A percentile compares a stretch with the other conserved stretches of the same genome.
phyloP scores from a whole-genome alignment of 306 rosid genomes.

The Rubus parviflorus region DNA sequence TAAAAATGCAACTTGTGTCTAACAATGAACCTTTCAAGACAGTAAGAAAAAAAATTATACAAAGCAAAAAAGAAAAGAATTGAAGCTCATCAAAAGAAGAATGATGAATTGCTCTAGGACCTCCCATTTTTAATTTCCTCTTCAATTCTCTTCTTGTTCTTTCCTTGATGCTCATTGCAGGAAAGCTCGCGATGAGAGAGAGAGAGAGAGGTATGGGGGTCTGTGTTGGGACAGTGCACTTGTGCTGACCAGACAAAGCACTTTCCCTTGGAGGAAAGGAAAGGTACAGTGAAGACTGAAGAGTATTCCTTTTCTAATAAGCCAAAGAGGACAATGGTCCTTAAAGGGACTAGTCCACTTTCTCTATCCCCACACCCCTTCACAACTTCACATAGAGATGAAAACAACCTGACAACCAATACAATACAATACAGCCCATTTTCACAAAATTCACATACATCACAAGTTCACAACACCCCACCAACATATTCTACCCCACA shows the following conservation, averaged over 20 bases:
- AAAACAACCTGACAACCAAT: constrained; percentile 43
- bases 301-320: constrained; percentile 37
- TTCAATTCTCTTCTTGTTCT: constrained; percentile 29
- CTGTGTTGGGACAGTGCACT: constrained; percentile 19
- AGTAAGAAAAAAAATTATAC: constrained; percentile 17
- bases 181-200: constrained; percentile 41
- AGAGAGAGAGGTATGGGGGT: constrained; percentile 13
- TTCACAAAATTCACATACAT: constrained; percentile 34
- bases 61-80: neutral
- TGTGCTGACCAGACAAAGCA: constrained; percentile 55
- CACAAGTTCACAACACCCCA: constrained; percentile 29
- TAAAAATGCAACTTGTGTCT: constrained; percentile 40
- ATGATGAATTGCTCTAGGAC: constrained; percentile 35
- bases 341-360: constrained; percentile 42
- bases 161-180: constrained; percentile 28
- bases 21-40: constrained; percentile 46
- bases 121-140: constrained; percentile 18
- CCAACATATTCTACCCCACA: constrained; percentile 33
- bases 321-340: constrained; percentile 48
- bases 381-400: constrained; percentile 19
- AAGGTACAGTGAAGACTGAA: constrained; percentile 30
- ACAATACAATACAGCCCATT: constrained; percentile 11
- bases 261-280: constrained; percentile 37
- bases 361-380: constrained; percentile 36
- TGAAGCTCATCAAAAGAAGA: constrained; percentile 50